A percentile compares a stretch with the other conserved stretches of the same genome.
phyloP scores from a whole-genome alignment of 2,329 filamentous ascomycete species.

The Diaporthe sp. region DNA sequence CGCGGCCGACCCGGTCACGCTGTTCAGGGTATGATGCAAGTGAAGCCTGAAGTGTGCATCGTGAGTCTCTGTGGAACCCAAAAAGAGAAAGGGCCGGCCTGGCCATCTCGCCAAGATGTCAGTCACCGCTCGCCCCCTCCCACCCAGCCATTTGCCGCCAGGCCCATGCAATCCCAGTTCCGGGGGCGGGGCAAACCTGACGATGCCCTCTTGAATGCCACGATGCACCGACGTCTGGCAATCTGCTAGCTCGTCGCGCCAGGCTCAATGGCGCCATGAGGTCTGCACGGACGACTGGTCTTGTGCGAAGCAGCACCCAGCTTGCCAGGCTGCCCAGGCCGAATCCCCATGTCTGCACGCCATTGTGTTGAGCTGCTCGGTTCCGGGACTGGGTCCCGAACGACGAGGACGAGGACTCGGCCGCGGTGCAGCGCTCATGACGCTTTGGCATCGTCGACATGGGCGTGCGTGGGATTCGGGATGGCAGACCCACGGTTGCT shows the following conservation, averaged over 20 bases:
- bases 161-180: constrained; percentile 7
- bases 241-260: constrained; percentile 17
- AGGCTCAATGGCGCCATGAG: neutral
- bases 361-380: neutral
- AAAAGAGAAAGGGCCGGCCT: constrained; percentile 31
- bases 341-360: neutral
- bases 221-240: constrained; percentile 20
- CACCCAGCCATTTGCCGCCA: constrained; percentile 26
- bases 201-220: constrained; percentile 21
- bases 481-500: constrained; percentile 15
- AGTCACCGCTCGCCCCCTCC: constrained; percentile 19
- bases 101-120: constrained; percentile 30
- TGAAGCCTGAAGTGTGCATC: constrained; percentile 37
- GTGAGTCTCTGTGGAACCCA: constrained; percentile 26
- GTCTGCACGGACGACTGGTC: constrained; percentile 6
- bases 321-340: neutral
- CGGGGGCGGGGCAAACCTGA: constrained; percentile 19
- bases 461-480: constrained; percentile 13
- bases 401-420: neutral
- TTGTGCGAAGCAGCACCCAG: neutral
- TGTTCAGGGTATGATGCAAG: constrained; percentile 35
- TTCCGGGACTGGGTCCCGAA: neutral
- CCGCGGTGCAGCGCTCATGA: neutral
- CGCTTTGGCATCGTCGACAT: constrained; percentile 12
- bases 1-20: constrained; percentile 5